Evolutionary conservation across 2,329 filamentous ascomycete genomes (phyloP), one percentile per base, ranked within the genome.

Genomic region (Hansfordia pulvinata): DNA sequence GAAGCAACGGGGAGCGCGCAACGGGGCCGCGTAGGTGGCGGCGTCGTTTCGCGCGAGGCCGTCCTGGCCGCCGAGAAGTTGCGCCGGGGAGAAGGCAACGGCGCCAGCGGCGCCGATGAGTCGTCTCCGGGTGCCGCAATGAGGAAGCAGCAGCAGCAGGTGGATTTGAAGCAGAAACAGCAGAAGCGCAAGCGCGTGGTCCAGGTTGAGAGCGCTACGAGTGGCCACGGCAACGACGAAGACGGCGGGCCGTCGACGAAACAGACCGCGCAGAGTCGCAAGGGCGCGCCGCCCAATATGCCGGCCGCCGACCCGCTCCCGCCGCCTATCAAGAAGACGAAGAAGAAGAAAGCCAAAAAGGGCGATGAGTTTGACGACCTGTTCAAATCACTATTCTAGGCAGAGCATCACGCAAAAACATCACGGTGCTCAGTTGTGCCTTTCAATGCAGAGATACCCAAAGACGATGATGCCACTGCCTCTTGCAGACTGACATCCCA

Each of bases 321-420:
- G 11, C 13, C 21, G 13, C 8, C 8, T 6, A 22, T 22, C 8
- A 28, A 19, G 28, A 23, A 20, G 28, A 26, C 22, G 20, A 33
- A 31, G 23, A 34, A 24, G 17, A 28, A 31, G 27, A 32, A 28
- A 27, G 19, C 12, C 17, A 25, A 19, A 30, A 9, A 19, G 16
- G 25, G 58, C 5, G 71, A 85, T 44, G 76, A 69, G 21, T 79
- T 88, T 29, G 80, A 85, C 34, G 73, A 75, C 42, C 50, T 88
- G 14, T 90, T 90, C 42, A 64, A 62, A 27, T 65, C 65, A 8
- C 49, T 82, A 8, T 39, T 68, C 21, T 65, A n/a, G n/a, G n/a
- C n/a, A n/a, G n/a, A n/a, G n/a, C n/a, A n/a, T n/a, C n/a, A n/a
- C n/a, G n/a, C n/a, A n/a, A n/a, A n/a, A n/a, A n/a, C n/a, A n/a